Evolutionary conservation across 176 grass and related monocot genomes (phyloP), one percentile per base, ranked within the genome.

Genomic region (Eremochloa ophiuroides): DNA sequence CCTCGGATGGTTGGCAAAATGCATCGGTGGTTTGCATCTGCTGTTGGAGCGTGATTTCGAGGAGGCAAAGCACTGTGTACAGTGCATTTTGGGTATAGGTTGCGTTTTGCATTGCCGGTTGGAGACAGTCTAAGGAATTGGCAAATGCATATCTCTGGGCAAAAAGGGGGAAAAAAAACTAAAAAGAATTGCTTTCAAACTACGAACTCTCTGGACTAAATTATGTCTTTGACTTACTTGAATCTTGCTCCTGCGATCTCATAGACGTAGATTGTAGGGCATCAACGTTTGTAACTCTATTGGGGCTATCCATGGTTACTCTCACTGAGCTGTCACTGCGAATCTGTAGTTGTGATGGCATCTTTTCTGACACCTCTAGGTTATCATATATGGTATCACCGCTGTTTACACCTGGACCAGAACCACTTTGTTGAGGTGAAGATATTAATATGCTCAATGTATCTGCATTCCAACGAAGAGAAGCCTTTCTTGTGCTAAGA

Each of bases 401-500:
- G 39, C 72, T 87, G 71, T 87, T 69, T 9, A 33, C 78, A 35
- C 31, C 71, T 25, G 55, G 55, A 51, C 40, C 76, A 68, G 51
- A 40, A 9, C 58, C 74, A 20, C 82, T 82, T 38, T 75, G 81
- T 72, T 91, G 86, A 73, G 86, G 89, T 33, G 84, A 96, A 79
- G 82, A 93, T 84, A 91, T 82, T 25, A 85, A 38, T 90, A 93
- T 91, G 62, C 80, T 96, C 66, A 96, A 64, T 14, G 88, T 84
- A 17, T 96, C 93, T 31, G 93, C 86, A 81, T 87, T 93, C 90
- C 90, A 93, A 51, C 69, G 86, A 82, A 90, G 82, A 74, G 90
- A 85, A 70, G 84, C 68, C 77, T 93, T 96, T 9, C 85, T 89
- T 65, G 83, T 84, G 69, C 75, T 89, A 66, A 89, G 59, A 65